Conservation (phyloP, 805 yeast species). For the Maudiozyma serrabonitensis region DNA sequence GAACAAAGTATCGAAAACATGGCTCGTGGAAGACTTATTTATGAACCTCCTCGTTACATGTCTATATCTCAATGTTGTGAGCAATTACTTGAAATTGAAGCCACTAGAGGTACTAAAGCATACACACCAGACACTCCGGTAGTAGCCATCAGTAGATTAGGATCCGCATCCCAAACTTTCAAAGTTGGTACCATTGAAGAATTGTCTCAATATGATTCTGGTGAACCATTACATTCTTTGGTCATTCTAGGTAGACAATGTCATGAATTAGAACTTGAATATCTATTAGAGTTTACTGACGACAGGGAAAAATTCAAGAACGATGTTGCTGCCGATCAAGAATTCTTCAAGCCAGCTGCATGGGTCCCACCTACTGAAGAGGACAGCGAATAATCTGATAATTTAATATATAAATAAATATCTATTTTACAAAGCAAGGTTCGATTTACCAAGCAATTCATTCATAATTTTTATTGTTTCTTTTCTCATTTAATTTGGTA, state of each 20-base stretch:
- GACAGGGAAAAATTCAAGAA: constrained; percentile 41
- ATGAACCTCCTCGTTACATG: constrained; percentile 98
- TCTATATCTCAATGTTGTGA: constrained; percentile 78
- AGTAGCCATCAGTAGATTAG: constrained; percentile 85
- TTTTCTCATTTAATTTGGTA: too few species aligned
- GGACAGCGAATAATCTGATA: constrained; percentile 9
- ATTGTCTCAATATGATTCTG: constrained; percentile 74
- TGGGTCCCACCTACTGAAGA: constrained; percentile 44
- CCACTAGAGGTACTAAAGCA: constrained; percentile 60
- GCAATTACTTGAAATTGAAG: constrained; percentile 84
- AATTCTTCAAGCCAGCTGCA: constrained; percentile 63
- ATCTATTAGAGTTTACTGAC: constrained; percentile 64
- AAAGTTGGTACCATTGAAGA: constrained; percentile 78
- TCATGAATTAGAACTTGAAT: constrained; percentile 87
- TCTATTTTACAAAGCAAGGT: too few species aligned
- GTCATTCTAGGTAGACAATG: constrained; percentile 87
- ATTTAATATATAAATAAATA: too few species aligned
- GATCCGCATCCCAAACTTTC: constrained; percentile 74
- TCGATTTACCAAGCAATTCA: too few species aligned
- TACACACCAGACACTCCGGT: constrained; percentile 86
- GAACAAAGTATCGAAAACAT: constrained; percentile 92
- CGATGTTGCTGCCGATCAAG: constrained; percentile 46
- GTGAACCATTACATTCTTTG: constrained; percentile 89
- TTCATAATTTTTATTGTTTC: too few species aligned
- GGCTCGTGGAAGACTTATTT: constrained; percentile 84